phyloP scores from a whole-genome alignment of 106 monocot species.

The Chionographis japonica region DNA sequence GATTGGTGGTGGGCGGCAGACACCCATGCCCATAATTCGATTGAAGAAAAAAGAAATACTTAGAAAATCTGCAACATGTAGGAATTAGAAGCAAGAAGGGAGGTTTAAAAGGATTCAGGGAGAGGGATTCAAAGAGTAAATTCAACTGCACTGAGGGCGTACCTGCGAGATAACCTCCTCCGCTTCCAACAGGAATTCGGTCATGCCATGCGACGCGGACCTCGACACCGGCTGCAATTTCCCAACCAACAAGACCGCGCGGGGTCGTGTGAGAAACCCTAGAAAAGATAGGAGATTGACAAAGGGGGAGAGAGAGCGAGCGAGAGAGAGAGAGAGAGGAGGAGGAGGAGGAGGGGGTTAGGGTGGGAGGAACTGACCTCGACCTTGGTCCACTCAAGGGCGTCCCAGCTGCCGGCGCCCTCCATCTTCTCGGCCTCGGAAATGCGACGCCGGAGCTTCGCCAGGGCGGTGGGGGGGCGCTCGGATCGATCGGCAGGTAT shows the following conservation, averaged over 20 bases:
- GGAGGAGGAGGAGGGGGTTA: not conserved
- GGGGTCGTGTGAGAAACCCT: not conserved
- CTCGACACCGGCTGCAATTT: slow-evolving; percentile 40
- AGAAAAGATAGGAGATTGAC: not conserved
- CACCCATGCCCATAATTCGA: too few species aligned
- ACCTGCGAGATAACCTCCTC: slow-evolving; percentile 80
- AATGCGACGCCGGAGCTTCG: too few species aligned
- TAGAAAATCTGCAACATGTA: too few species aligned
- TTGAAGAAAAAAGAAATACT: too few species aligned
- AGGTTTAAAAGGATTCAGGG: too few species aligned
- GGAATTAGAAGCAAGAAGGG: too few species aligned
- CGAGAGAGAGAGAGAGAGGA: not conserved
- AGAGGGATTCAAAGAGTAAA: too few species aligned
- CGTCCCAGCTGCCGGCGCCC: slow-evolving; percentile 61
- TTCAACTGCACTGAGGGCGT: not conserved
- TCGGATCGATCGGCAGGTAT: too few species aligned
- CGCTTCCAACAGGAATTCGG: slow-evolving; percentile 71
- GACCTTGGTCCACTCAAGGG: slow-evolving; percentile 78
- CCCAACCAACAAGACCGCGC: too few species aligned
- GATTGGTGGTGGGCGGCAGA: too few species aligned
- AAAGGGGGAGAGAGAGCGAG: not conserved
- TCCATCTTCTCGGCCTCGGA: slow-evolving; percentile 26
- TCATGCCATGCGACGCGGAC: slow-evolving; percentile 39
- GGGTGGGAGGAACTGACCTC: slow-evolving; percentile 22
- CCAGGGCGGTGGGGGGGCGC: too few species aligned